Base-by-base conservation (phyloP, 2,329 filamentous ascomycete species). In the Penicillium griseofulvum region DNA sequence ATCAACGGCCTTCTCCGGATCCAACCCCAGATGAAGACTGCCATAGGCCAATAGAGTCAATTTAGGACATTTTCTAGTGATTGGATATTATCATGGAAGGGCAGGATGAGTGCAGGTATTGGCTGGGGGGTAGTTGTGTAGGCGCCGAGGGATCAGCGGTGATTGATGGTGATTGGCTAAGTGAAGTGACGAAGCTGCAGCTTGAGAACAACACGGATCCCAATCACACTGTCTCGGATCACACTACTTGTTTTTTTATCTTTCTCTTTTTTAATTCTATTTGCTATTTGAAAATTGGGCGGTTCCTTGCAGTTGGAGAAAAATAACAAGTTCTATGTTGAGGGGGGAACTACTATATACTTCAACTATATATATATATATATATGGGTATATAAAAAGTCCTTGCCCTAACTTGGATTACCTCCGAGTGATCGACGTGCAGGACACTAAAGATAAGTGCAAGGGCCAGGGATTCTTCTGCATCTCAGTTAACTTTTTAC, bases 151-250 rank as follows among this genome's bases (percentile, higher is more conserved):
- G 60, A 64, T 63, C 57, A 58, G 53, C 54, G 31, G 55, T 56
- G 38, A 56, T 36, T 52, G 39, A 33, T 24, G 43, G 37, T 65
- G 63, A 65, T 65, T 65, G 63, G 62, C 31, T 38, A 16, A 52
- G 33, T 6, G 49, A 59, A 54, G 63, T 65, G 63, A 65, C 45
- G 61, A 61, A 61, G 58, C 59, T 65, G 63, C 63, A 65, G 62
- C 51, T 64, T 56, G 52, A 57, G 59, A 62, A 60, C 59, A 28
- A 49, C 56, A 63, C 61, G 59, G 59, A 65, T 64, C 58, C 59
- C 59, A 46, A 62, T 65, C 63, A 65, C 63, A 65, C 49, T 50
- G 49, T 61, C 56, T 61, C 55, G 51, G 51, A 52, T 54, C 37
- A 38, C 38, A 49, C 37, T 33, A 24, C 26, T 11, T 22, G 22